phyloP scores from a whole-genome alignment of 2,329 filamentous ascomycete genomes.

The Neofusicoccum cordaticola region DNA sequence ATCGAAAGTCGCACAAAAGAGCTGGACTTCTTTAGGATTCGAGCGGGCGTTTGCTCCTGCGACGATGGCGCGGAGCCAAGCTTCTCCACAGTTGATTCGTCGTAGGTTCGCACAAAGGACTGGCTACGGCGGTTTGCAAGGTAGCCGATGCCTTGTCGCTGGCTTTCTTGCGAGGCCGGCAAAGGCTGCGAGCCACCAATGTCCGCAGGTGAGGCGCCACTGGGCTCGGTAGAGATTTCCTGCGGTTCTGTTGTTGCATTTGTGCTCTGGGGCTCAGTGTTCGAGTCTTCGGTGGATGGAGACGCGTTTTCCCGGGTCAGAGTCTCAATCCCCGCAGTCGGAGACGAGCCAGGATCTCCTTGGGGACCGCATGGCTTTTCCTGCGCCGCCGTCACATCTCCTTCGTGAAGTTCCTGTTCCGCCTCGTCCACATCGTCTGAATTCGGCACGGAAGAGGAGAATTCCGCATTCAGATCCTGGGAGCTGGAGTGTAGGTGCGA shows the following conservation, averaged over 20 bases:
- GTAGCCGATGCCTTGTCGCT: constrained; percentile 37
- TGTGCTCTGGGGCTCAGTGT: constrained; percentile 23
- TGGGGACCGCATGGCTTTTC: neutral
- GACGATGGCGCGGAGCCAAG: neutral
- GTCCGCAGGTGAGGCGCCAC: constrained; percentile 27
- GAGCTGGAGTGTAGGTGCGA: constrained; percentile 21
- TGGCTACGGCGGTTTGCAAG: constrained; percentile 47
- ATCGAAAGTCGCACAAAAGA: constrained; percentile 73
- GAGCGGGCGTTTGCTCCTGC: constrained; percentile 36
- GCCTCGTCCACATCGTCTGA: constrained; percentile 23
- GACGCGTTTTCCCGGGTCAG: neutral
- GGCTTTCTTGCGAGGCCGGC: constrained; percentile 29
- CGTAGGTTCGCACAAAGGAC: constrained; percentile 35
- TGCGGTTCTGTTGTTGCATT: constrained; percentile 24
- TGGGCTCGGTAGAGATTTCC: constrained; percentile 19
- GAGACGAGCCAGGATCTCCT: neutral
- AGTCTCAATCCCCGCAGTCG: neutral
- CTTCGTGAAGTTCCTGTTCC: constrained; percentile 11
- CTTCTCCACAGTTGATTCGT: constrained; percentile 23
- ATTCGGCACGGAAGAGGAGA: constrained; percentile 12
- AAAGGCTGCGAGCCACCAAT: constrained; percentile 31
- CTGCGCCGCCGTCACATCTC: constrained; percentile 5
- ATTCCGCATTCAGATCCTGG: neutral
- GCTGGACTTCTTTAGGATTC: constrained; percentile 34
- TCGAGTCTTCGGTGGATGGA: neutral